These are phyloP conservation scores for Trichoderma pleuroti DNA, from an alignment of 2,329 filamentous ascomycete species.

Conservation along the genomic window DNA sequence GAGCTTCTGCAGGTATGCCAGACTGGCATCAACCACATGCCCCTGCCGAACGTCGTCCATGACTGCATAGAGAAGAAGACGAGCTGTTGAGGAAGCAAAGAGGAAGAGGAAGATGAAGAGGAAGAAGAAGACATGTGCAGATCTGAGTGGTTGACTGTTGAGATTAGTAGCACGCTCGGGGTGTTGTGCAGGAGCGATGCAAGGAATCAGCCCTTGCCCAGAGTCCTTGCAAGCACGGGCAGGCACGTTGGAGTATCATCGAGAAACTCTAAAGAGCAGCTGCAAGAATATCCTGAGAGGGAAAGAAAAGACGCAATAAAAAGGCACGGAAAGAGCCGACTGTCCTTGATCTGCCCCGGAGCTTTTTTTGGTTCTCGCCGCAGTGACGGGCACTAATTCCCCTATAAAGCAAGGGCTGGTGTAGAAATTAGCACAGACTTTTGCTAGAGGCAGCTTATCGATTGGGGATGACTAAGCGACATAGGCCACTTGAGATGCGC, in stretches of 20 bases:
- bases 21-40: background rate
- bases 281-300: background rate
- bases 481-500: background rate
- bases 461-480: slow-evolving; percentile 6
- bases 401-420: background rate
- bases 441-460: background rate
- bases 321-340: background rate
- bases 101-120: background rate
- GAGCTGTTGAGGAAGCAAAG: background rate
- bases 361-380: background rate
- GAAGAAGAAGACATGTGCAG: background rate
- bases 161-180: background rate
- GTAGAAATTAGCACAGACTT: background rate
- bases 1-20: background rate
- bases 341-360: background rate
- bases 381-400: background rate
- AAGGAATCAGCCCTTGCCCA: background rate
- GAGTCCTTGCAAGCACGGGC: background rate
- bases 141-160: background rate
- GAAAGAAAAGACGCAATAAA: background rate
- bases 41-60: background rate
- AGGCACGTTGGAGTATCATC: background rate
- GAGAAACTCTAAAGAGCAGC: background rate
- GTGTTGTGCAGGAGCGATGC: background rate
- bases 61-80: background rate